phyloP scores from a whole-genome alignment of 2,329 filamentous ascomycete species.

The Davidsoniella neocaledoniae region DNA sequence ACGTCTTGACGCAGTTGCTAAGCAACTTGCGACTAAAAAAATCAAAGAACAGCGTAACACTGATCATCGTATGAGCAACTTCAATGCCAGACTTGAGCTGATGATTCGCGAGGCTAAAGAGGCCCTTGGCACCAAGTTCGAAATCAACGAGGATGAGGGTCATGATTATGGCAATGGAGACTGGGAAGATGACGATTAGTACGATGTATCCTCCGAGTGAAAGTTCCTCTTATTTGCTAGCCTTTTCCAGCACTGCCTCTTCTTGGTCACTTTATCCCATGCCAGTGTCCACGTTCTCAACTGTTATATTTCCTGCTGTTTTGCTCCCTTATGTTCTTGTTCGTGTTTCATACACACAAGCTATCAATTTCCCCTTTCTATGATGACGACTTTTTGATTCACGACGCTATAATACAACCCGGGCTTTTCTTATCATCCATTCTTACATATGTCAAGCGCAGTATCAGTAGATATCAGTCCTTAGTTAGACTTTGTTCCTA shows the following conservation, averaged over 20 bases:
- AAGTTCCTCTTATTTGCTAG: not conserved
- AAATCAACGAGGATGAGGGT: slow-evolving; percentile 37
- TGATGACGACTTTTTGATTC: too few species aligned
- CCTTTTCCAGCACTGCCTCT: not conserved
- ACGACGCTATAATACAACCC: too few species aligned
- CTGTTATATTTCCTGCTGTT: too few species aligned
- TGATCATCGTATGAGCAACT: slow-evolving; percentile 60
- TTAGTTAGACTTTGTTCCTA: too few species aligned
- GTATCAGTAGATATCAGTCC: too few species aligned
- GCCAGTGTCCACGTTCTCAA: too few species aligned
- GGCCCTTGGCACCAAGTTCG: slow-evolving; percentile 60
- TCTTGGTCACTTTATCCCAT: not conserved
- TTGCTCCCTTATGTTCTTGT: too few species aligned
- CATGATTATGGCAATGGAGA: slow-evolving; percentile 18
- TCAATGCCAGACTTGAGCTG: slow-evolving; percentile 63
- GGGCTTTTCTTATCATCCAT: too few species aligned
- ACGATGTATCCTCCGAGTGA: too few species aligned
- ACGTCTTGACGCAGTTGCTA: slow-evolving; percentile 47
- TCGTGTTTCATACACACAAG: too few species aligned
- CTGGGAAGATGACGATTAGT: slow-evolving; percentile 10
- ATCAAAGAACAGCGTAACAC: slow-evolving; percentile 59
- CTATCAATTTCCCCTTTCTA: too few species aligned
- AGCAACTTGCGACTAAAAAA: slow-evolving; percentile 54
- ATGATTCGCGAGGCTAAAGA: slow-evolving; percentile 84
- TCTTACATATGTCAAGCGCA: too few species aligned